Evolutionary conservation across 2,329 filamentous ascomycete genomes (phyloP), one percentile per base, ranked within the genome.

Genomic region (Trichoderma gracile): DNA sequence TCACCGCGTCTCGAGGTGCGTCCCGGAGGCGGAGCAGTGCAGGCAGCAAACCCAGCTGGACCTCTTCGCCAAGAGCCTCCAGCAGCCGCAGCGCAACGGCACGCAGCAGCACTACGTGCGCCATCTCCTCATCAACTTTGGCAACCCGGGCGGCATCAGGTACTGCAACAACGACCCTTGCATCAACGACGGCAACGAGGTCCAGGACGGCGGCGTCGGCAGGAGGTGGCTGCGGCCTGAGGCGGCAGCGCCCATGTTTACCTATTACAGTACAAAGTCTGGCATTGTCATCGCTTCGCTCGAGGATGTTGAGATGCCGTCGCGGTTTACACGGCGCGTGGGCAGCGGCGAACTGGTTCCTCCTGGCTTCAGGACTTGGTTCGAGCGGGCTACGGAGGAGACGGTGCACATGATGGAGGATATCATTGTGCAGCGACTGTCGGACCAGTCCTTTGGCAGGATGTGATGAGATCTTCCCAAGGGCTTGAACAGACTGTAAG

Each of bases 1-100:
- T 49, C 57, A 68, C 12, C 69, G 65, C 14, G 66, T 70, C 7
- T 69, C 68, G 15, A 67, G 67, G 50, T 70, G 68, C 56, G 68
- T 70, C 15, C 68, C 68, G 4, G 47, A 30, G 2, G 30, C 7
- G 2, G 65, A 70, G 42, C 66, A 67, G 43, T 57, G 47, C 19
- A 38, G 27, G 42, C 68, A 68, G 25, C 65, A 59, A 42, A 47
- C 21, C 15, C 52, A 64, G 46, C 43, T 70, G 14, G 7, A 53
- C 5, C 30, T 38, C 21, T 55, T 59, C 17, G 58, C 66, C 45
- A 43, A 49, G 23, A 38, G 58, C n/a, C 27, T 61, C 5, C 58
- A 53, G 25, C 61, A 59, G 45, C 30, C 46, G 33, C 61, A 64
- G 33, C 27, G n/a, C 9, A 42, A 46, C 5, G 59, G 30, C 33